A percentile compares a stretch with the other conserved stretches of the same genome.
Conservation (phyloP, 257 asterid species). For the Craterostigma plantagineum region DNA sequence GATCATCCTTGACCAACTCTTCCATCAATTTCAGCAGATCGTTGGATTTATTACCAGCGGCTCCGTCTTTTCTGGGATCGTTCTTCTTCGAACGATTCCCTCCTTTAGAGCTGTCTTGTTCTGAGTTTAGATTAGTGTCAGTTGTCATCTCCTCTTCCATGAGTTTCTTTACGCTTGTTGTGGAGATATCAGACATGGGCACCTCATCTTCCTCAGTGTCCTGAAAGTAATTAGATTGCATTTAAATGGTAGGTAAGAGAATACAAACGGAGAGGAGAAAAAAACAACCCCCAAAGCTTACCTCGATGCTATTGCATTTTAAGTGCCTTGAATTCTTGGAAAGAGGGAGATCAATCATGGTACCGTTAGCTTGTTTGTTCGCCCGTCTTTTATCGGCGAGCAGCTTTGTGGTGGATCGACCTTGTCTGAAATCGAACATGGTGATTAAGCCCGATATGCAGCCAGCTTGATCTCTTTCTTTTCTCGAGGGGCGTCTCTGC, state of each 20-base stretch:
- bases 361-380: conserved; percentile 31
- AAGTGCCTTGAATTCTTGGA: background rate
- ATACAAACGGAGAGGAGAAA: too few relatives aligned
- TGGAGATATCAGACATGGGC: too few relatives aligned
- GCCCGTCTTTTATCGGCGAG: conserved; percentile 47
- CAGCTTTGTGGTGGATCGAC: conserved; percentile 50
- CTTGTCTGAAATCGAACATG: conserved; percentile 67
- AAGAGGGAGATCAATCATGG: conserved; percentile 11
- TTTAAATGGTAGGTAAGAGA: background rate
- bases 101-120: conserved; percentile 15
- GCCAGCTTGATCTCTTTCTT: conserved; percentile 60
- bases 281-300: conserved; percentile 11
- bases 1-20: conserved; percentile 24
- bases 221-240: conserved; percentile 16
- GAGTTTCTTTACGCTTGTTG: conserved; percentile 81
- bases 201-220: conserved; percentile 27
- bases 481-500: conserved; percentile 28
- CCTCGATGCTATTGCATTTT: conserved; percentile 15
- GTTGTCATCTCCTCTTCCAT: conserved; percentile 81
- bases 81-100: conserved; percentile 17
- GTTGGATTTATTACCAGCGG: conserved; percentile 16
- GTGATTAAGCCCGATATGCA: conserved; percentile 71
- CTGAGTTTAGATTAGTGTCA: conserved; percentile 24
- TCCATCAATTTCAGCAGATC: conserved; percentile 39
- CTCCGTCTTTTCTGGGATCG: conserved; percentile 19